These are phyloP conservation scores for Fusarium sp. DNA, from an alignment of 2,329 filamentous ascomycete species.

Conservation along the genomic window DNA sequence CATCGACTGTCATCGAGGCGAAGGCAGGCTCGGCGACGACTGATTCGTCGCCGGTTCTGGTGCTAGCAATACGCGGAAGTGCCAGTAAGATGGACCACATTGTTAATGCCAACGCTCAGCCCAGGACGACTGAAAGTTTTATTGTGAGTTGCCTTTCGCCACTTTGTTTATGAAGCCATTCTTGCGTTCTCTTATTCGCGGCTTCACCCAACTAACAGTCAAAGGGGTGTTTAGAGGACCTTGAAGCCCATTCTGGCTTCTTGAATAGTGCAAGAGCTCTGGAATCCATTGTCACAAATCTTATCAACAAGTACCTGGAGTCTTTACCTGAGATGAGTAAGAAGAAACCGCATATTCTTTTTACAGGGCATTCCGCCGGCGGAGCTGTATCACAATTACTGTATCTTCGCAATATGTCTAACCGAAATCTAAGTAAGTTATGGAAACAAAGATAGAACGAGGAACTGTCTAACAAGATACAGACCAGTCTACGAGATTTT, in stretches of 20 bases:
- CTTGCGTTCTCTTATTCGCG: fast-evolving
- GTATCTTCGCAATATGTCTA: slow-evolving; percentile 27
- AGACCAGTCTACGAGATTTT: slow-evolving; percentile 25
- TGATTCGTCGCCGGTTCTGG: slow-evolving; percentile 19
- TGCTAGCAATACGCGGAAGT: slow-evolving; percentile 37
- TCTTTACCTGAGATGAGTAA: neutral
- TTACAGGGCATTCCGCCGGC: slow-evolving; percentile 41
- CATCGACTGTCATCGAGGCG: slow-evolving; percentile 23
- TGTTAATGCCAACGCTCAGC: slow-evolving; percentile 28
- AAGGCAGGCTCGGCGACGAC: neutral
- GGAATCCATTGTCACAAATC: neutral
- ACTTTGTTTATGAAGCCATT: neutral
- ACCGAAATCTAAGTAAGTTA: slow-evolving; percentile 10
- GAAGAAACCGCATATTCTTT: slow-evolving; percentile 27
- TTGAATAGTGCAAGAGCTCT: slow-evolving; percentile 31
- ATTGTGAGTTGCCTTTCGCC: slow-evolving; percentile 19
- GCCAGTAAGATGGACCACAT: slow-evolving; percentile 41
- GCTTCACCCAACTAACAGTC: neutral
- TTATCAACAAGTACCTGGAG: slow-evolving; percentile 7
- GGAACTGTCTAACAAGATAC: neutral
- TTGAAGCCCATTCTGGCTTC: slow-evolving; percentile 35
- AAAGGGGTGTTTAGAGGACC: neutral
- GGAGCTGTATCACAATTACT: slow-evolving; percentile 39
- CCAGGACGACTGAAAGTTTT: slow-evolving; percentile 10
- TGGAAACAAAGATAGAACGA: neutral